phyloP scores from a whole-genome alignment of 805 yeast species.

The Lachancea dasiensis region DNA sequence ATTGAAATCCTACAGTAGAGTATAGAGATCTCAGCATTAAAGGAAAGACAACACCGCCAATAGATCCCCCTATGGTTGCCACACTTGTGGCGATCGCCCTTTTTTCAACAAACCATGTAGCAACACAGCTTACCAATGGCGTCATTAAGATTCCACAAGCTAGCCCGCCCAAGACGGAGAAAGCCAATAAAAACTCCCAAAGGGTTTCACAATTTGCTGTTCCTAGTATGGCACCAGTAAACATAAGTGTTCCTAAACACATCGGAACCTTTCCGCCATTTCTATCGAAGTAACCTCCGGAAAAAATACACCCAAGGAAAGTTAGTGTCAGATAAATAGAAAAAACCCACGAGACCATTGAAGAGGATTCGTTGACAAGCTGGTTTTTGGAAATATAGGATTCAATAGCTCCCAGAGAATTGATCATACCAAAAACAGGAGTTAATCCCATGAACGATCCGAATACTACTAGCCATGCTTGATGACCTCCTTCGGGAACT shows the following conservation, averaged over 20 bases:
- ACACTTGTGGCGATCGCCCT: constrained; percentile 52
- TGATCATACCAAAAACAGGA: constrained; percentile 54
- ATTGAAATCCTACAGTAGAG: constrained; percentile 45
- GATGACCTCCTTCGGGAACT: constrained; percentile 50
- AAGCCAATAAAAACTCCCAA: constrained; percentile 57
- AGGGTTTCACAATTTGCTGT: constrained; percentile 46
- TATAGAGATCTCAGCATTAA: constrained; percentile 47
- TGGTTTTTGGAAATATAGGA: constrained; percentile 53
- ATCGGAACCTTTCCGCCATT: constrained; percentile 49
- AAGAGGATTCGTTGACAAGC: constrained; percentile 40
- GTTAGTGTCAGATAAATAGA: constrained; percentile 51
- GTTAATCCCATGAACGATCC: constrained; percentile 57
- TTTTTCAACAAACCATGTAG: constrained; percentile 58
- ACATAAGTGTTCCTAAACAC: constrained; percentile 39
- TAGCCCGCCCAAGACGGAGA: constrained; percentile 50
- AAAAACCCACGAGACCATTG: constrained; percentile 61
- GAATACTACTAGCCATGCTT: constrained; percentile 51
- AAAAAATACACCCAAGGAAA: constrained; percentile 45
- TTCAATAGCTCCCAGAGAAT: constrained; percentile 62
- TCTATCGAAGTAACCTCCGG: constrained; percentile 58
- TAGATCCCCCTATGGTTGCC: constrained; percentile 49
- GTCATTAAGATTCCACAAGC: constrained; percentile 58
- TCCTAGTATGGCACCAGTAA: constrained; percentile 50
- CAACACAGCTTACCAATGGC: constrained; percentile 55
- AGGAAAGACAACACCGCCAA: constrained; percentile 54